phyloP scores from a whole-genome alignment of 768 basidiomycete genomes.

The Naganishia randhawae region DNA sequence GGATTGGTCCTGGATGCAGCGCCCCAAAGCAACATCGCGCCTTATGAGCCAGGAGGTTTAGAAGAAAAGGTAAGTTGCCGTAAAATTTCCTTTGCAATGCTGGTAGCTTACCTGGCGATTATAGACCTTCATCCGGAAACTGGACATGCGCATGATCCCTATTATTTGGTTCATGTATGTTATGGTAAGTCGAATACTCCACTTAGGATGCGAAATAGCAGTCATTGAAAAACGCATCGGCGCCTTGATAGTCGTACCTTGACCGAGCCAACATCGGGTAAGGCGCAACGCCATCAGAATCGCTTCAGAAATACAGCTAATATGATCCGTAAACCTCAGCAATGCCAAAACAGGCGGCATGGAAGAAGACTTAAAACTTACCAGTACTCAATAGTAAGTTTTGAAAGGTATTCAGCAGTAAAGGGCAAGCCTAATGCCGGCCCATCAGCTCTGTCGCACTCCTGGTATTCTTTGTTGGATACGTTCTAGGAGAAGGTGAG shows the following conservation, averaged over 20 bases:
- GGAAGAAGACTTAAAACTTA: slow-evolving; percentile 42
- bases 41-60: slow-evolving; percentile 18
- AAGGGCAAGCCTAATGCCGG: background rate
- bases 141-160: slow-evolving; percentile 35
- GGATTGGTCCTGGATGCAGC: background rate
- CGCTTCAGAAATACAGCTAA: background rate
- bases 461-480: slow-evolving; percentile 36
- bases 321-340: background rate
- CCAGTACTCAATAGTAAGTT: slow-evolving; percentile 41
- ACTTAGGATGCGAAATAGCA: background rate
- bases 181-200: background rate
- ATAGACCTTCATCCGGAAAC: slow-evolving; percentile 30
- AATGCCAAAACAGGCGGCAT: slow-evolving; percentile 50
- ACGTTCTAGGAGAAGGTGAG: slow-evolving; percentile 23
- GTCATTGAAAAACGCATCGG: background rate
- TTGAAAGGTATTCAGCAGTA: background rate
- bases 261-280: slow-evolving; percentile 48
- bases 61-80: slow-evolving; percentile 13
- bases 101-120: background rate
- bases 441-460: slow-evolving; percentile 38
- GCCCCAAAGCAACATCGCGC: background rate
- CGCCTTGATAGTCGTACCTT: slow-evolving; percentile 43
- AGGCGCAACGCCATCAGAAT: slow-evolving; percentile 1
- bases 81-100: background rate
- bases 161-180: slow-evolving; percentile 31